Base-by-base conservation (phyloP, 352 stramenopile species). In the Phytophthora brassicae region DNA sequence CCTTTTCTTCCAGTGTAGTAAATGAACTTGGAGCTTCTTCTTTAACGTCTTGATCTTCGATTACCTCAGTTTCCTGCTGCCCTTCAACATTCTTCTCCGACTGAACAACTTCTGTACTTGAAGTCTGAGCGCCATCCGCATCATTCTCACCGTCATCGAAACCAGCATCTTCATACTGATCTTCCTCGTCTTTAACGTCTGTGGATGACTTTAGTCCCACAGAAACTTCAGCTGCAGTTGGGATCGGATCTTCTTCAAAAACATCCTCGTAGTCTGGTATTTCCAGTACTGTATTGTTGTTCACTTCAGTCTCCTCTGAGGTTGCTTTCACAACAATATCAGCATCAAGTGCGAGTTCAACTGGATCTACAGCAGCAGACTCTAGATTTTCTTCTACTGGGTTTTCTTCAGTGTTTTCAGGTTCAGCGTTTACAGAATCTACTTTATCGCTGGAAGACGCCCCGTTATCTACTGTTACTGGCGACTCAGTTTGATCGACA, bases 91-190 rank as follows among this genome's bases (percentile, higher is more conserved):
- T 9, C 14, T 33, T 55, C 20, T 41, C 38, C 31, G 38, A 2
- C 16, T 49, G 42, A 17, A 31, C 20, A 35, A 28, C 33, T 8
- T 64, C 16, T 31, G 9, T 19, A 24, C 33, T n/a, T n/a, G 29
- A 29, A 9, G 19, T 48, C 41, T 49, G 38, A n/a, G n/a, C n/a
- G n/a, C n/a, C n/a, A n/a, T n/a, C 8, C 46, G 41, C 13, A 60
- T 48, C 45, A 35, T 62, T 46, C 19, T 47, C 64, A 47, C 22
- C 41, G 8, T 54, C 64, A 22, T 69, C 55, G 61, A 73, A 70
- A 3, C 53, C 55, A 14, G 44, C 54, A 19, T 63, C 49, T 26
- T 17, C 60, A 50, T 62, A 73, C 50, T 61, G 17, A 9, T 8
- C 19, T 38, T 66, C 60, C 13, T 66, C 52, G 9, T 44, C 22